Conservation (phyloP, 345 rosid species). For the Salix suchowensis region DNA sequence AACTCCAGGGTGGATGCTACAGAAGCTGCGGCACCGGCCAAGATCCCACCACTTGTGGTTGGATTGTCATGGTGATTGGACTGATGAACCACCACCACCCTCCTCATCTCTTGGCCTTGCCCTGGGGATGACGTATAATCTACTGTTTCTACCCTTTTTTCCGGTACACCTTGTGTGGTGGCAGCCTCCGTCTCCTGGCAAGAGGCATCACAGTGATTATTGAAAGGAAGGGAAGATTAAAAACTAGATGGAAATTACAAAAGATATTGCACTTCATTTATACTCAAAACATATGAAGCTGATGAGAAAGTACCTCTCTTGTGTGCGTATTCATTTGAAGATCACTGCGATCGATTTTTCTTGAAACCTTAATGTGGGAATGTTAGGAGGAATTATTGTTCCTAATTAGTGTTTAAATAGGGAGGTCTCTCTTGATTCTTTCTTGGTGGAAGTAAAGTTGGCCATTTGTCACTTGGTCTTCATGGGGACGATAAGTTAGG, state of each 20-base stretch:
- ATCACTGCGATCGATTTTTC: not conserved
- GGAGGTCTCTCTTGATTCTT: not conserved
- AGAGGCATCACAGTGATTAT: not conserved
- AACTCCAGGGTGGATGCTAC: constrained; percentile 48
- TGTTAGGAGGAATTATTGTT: not conserved
- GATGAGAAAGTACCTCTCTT: constrained; percentile 19
- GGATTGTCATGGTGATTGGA: constrained; percentile 15
- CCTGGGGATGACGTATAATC: constrained; percentile 51
- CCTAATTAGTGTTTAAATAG: not conserved
- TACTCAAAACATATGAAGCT: not conserved
- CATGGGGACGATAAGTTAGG: constrained; percentile 10
- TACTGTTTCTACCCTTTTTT: constrained; percentile 39
- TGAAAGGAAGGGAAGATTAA: not conserved
- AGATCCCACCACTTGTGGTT: constrained; percentile 53
- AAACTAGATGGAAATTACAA: not conserved
- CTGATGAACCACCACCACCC: constrained; percentile 47
- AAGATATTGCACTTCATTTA: not conserved
- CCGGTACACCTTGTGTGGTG: constrained; percentile 28
- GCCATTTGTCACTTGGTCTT: constrained; percentile 18
- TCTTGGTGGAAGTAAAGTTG: not conserved
- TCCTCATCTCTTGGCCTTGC: constrained; percentile 41
- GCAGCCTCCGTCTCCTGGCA: constrained; percentile 25
- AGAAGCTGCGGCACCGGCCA: constrained; percentile 59
- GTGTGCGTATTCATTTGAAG: constrained; percentile 28
- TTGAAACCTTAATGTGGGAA: not conserved